Evolutionary conservation across 805 yeast species (phyloP), one percentile per base, ranked within the genome.

Genomic region (Wickerhamiella parazyma): DNA sequence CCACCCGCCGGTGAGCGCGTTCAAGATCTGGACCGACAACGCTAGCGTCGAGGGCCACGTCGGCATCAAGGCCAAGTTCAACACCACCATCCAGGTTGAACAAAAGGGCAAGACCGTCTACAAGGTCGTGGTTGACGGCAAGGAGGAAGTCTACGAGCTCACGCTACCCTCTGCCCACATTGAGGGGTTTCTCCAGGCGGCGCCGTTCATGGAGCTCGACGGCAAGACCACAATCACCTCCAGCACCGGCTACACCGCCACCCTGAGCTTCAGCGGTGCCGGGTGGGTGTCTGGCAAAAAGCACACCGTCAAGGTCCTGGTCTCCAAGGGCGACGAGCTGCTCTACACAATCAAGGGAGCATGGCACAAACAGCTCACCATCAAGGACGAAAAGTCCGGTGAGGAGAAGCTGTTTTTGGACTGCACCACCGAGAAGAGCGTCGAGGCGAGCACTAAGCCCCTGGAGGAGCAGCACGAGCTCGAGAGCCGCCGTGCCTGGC

Each of bases 1-100:
- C 65, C 98, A 91, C 62, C 98, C 98, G 14, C 97, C 98, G 20
- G 79, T 82, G 28, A 87, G 97, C n/a, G 96, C 91, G 6, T 91
- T 86, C 59, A 74, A 86, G 35, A 73, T 91, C 45, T 66, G 73
- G 56, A 86, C 86, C 59, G 71, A 79, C 60, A 71, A 78, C 26
- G 78, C 80, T 20, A 63, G 67, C 34, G 67, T 86, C 49, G 82
- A 87, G 61, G 98, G 98, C 43, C 89, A 84, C 65, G 87, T 83
- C 57, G 89, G 89, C 33, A 75, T 89, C 56, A 81, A 75, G 61
- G 87, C 96, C 20, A 75, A 83, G 18, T 79, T 91, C 64, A 71
- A 87, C 86, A 10, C 69, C 33, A 75, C 91, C 39, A 70, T 91
- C 53, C 78, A 73, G 52, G 95, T 91, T 46, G 84, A 81, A 67